Base-by-base conservation (phyloP, 352 stramenopile species). In the Halophytophthora polymorphica region DNA sequence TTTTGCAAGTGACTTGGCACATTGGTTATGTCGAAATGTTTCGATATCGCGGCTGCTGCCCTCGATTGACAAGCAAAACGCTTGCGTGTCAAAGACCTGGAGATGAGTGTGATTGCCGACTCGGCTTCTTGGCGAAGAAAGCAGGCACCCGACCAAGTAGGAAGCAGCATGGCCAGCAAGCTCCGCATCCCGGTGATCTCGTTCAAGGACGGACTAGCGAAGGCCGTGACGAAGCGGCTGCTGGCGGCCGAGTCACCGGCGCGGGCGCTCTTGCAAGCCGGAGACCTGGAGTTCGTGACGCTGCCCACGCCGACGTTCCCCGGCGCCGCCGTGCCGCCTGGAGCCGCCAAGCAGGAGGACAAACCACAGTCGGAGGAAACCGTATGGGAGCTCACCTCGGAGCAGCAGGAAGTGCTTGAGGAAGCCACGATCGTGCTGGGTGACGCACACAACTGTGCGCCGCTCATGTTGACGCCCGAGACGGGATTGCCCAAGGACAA, bases 101-200 rank as follows among this genome's bases (percentile, higher is more conserved):
- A 40, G 31, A 50, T 39, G 29, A 40, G 7, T 39, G n/a, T n/a
- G n/a, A n/a, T n/a, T n/a, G n/a, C n/a, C n/a, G n/a, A n/a, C n/a
- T 65, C 15, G 35, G 13, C 29, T 25, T 51, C 33, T 61, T 64
- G 39, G 28, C 45, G 3, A 52, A 29, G n/a, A n/a, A n/a, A n/a
- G n/a, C n/a, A n/a, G n/a, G n/a, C n/a, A n/a, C n/a, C n/a, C n/a
- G n/a, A n/a, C n/a, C n/a, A n/a, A n/a, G n/a, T n/a, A n/a, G n/a
- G n/a, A n/a, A n/a, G n/a, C n/a, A n/a, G 15, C 33, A 65, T 65
- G 51, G 17, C 42, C 8, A 22, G 50, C 23, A 55, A 53, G 51
- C 53, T 82, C 31, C 69, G 69, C 14, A 72, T 86, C 23, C 73
- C 75, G 35, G 64, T 86, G 39, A 61, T 86, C 56, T 79, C 73